Evolutionary conservation across 768 basidiomycete species (phyloP).

Genomic region (Podaxis sp.): DNA sequence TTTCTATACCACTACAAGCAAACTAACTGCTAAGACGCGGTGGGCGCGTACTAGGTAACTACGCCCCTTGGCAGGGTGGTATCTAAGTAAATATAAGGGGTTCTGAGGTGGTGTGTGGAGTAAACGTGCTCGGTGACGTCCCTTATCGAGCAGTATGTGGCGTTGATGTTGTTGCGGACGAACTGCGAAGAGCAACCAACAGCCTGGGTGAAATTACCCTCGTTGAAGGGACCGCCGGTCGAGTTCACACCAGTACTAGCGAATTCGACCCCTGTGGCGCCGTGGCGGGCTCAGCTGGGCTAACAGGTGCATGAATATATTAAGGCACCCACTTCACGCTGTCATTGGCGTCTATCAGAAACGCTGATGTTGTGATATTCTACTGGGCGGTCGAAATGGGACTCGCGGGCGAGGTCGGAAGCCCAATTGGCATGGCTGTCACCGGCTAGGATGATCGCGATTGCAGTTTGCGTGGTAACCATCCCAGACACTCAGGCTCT

Average conservation of each 20-base stretch:
- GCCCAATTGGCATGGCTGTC: conserved; percentile 65
- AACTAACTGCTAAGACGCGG: too few relatives aligned
- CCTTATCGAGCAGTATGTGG: background rate
- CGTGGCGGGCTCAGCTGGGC: background rate
- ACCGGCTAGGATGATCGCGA: conserved; percentile 50
- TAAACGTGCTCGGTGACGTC: background rate
- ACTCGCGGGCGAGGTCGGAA: conserved; percentile 46
- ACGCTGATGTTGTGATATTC: background rate
- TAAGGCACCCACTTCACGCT: background rate
- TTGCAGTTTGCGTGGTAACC: conserved; percentile 54
- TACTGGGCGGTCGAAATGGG: background rate
- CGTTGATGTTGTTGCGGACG: background rate
- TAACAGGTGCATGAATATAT: background rate
- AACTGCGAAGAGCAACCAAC: background rate
- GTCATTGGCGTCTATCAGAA: background rate
- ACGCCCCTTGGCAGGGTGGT: too few relatives aligned
- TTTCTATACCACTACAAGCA: too few relatives aligned
- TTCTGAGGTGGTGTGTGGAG: too few relatives aligned
- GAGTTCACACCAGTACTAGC: background rate
- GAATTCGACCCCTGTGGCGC: background rate
- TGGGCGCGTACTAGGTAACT: too few relatives aligned
- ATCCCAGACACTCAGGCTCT: conserved; percentile 62
- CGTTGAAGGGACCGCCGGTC: background rate
- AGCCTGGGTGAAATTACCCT: background rate
- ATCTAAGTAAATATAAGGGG: too few relatives aligned